Base-by-base conservation (phyloP, 2,329 filamentous ascomycete species). In the Raffaelea albimanens region DNA sequence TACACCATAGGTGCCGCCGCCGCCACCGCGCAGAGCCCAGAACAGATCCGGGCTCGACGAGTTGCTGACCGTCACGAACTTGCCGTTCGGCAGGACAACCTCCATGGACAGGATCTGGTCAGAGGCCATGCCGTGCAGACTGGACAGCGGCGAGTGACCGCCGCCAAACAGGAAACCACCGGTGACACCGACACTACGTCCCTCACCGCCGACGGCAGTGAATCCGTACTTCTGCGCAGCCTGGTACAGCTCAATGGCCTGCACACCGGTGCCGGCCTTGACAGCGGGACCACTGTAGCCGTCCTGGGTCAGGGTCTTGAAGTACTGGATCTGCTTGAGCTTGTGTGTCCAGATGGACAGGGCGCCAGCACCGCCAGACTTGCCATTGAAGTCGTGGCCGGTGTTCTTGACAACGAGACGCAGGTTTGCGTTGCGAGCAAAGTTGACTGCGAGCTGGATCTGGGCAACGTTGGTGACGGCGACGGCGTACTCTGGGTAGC, bases 131-230 rank as follows among this genome's bases (percentile, higher is more conserved):
- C 76, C 67, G 52, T 72, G 72, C 34, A 70, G 57, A 46, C 66
- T 65, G 11, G 69, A 69, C 46, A 81, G 55, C 2, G 74, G 74
- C 11, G 69, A 72, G 58, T 80, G 74, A 0, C 77, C 77, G 40
- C 73, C 76, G 13, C 73, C 75, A 38, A 69, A 56, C 11, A 65
- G 61, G 54, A 67, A 72, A 5, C 70, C 69, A 22, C 73, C 73
- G 7, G 65, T 63, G 40, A 75, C 63, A 21, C 76, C 76, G 11
- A 81, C 73, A 2, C 69, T 73, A 56, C 61, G 34, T 40, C 54
- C 53, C 45, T 55, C 49, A 4, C 78, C 78, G 18, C 71, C 73
- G 4, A 80, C 68, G 2, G 78, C 66, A 0, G 65, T 67, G 41
- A 74, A 63, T 1, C 68, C 71, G 31, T 70, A 57, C 1, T 60